Evolutionary conservation across 768 basidiomycete genomes (phyloP).

Genomic region (Russula sp.): DNA sequence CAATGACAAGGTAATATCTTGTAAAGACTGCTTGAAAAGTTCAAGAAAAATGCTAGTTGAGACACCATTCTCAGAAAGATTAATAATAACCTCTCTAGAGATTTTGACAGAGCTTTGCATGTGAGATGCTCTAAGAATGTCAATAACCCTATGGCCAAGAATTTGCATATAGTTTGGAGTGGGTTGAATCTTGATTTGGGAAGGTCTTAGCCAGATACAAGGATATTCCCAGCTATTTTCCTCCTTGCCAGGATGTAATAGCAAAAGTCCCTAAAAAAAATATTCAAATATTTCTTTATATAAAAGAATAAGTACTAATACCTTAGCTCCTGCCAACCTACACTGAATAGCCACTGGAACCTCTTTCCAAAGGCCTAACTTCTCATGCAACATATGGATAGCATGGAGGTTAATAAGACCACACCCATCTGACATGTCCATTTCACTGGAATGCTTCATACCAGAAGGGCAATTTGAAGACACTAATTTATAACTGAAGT

Average conservation of each 20-base stretch:
- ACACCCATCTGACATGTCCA: conserved; percentile 68
- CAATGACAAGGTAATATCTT: conserved; percentile 33
- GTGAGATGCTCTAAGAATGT: conserved; percentile 53
- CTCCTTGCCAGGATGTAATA: conserved; percentile 32
- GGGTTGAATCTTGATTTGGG: conserved; percentile 41
- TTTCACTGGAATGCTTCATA: conserved; percentile 34
- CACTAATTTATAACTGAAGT: conserved; percentile 29
- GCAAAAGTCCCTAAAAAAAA: conserved; percentile 34
- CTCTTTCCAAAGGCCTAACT: conserved; percentile 30
- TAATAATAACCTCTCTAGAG: conserved; percentile 58
- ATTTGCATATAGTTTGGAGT: conserved; percentile 37
- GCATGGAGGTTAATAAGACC: conserved; percentile 63
- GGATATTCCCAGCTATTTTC: conserved; percentile 25
- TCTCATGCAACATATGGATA: conserved; percentile 34
- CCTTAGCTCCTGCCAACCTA: conserved; percentile 37
- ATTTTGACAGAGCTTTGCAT: conserved; percentile 47
- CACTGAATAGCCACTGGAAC: conserved; percentile 36
- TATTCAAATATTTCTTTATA: background rate
- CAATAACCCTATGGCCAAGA: conserved; percentile 47
- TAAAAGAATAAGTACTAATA: conserved; percentile 9
- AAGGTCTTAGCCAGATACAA: conserved; percentile 35
- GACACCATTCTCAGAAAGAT: conserved; percentile 64
- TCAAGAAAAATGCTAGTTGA: conserved; percentile 41
- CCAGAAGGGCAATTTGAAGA: conserved; percentile 30
- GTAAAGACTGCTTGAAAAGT: conserved; percentile 31